Percentiles rank a stretch among this genome's conserved stretches.
phyloP scores from a whole-genome alignment of 2,329 filamentous ascomycete species.

The Talaromyces funiculosus region DNA sequence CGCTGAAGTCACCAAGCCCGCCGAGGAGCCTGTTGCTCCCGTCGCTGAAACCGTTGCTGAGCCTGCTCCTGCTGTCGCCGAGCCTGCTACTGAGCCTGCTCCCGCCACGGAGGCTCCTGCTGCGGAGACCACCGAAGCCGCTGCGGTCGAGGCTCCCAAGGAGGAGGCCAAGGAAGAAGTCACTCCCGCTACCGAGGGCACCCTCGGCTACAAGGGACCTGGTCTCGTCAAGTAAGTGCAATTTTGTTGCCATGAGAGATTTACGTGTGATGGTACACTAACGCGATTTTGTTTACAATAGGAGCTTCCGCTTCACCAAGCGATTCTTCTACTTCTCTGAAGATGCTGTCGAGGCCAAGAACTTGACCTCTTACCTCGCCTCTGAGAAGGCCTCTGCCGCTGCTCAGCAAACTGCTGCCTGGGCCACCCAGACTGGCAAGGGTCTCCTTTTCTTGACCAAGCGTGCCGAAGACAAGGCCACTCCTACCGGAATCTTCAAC shows the following conservation, averaged over 20 bases:
- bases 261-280: background rate
- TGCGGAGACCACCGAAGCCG: slow-evolving; percentile 26
- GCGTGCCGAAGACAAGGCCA: slow-evolving; percentile 73
- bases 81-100: slow-evolving; percentile 70
- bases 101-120: slow-evolving; percentile 43
- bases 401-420: slow-evolving; percentile 71
- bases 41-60: slow-evolving; percentile 50
- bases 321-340: slow-evolving; percentile 84
- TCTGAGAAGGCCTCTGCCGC: slow-evolving; percentile 78
- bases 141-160: slow-evolving; percentile 26
- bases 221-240: slow-evolving; percentile 80
- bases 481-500: slow-evolving; percentile 75
- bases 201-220: slow-evolving; percentile 82
- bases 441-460: slow-evolving; percentile 89
- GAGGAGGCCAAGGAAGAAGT: slow-evolving; percentile 37
- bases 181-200: slow-evolving; percentile 74
- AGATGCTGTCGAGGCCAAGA: slow-evolving; percentile 67
- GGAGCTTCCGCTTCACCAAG: slow-evolving; percentile 85
- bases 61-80: slow-evolving; percentile 49
- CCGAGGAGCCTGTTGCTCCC: slow-evolving; percentile 51
- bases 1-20: slow-evolving; percentile 62
- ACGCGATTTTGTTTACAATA: slow-evolving; percentile 36
- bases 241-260: slow-evolving; percentile 7
- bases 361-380: slow-evolving; percentile 72
- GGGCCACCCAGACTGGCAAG: slow-evolving; percentile 91